Evolutionary conservation across 1,284 basidiomycete species (phyloP).

Genomic region (Neotropicomus parvogracilis): DNA sequence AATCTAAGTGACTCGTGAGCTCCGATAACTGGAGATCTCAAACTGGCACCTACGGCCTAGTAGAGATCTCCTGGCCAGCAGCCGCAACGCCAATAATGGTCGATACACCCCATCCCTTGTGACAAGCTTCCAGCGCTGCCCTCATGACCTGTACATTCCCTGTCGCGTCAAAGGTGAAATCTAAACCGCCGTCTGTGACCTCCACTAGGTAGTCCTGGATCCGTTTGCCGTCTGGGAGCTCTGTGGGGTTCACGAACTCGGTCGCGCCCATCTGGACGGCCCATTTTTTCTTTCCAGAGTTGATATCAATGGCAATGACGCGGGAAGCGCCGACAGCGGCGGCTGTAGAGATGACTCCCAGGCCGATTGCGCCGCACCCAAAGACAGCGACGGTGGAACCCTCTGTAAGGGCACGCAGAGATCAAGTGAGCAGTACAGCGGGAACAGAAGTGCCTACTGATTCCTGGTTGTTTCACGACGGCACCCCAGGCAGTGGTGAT

Average conservation of each 20-base stretch:
- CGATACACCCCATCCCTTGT: conserved; percentile 98
- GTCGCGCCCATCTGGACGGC: conserved; percentile 95
- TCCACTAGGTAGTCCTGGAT: conserved; percentile 91
- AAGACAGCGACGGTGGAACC: conserved; percentile 90
- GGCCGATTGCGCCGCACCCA: conserved; percentile 93
- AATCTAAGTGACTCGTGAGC: conserved; percentile 50
- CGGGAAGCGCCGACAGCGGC: conserved; percentile 76
- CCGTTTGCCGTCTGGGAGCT: conserved; percentile 72
- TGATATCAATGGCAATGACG: conserved; percentile 92
- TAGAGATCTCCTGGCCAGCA: conserved; percentile 97
- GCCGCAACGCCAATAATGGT: conserved; percentile 94
- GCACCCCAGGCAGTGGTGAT: conserved; percentile 98
- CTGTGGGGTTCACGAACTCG: conserved; percentile 87
- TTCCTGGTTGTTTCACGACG: conserved; percentile 75
- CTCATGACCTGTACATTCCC: conserved; percentile 97
- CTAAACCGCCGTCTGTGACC: conserved; percentile 94
- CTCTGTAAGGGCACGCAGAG: conserved; percentile 43
- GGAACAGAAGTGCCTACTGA: conserved; percentile 49
- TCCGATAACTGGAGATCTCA: background rate
- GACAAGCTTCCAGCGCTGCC: conserved; percentile 91
- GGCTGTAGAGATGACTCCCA: conserved; percentile 88
- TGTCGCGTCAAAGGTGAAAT: conserved; percentile 97
- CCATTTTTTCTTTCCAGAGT: conserved; percentile 83
- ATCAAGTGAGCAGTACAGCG: background rate
- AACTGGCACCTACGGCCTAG: conserved; percentile 73